A percentile compares a stretch with the other conserved stretches of the same genome.
phyloP scores from a whole-genome alignment of 192 early-diverging fungal species.

The Linderina pennispora region DNA sequence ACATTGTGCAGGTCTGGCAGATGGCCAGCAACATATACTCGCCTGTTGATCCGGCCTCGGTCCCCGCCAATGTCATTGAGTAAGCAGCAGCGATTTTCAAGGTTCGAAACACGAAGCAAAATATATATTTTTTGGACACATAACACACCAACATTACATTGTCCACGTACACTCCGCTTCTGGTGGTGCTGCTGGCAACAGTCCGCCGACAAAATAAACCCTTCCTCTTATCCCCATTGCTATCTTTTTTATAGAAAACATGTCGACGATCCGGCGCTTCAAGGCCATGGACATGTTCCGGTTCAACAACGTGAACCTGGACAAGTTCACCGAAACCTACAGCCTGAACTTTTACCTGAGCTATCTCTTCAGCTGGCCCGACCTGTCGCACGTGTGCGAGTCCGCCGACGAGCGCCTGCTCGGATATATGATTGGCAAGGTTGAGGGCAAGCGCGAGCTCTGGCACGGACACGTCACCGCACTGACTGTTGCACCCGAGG shows the following conservation, averaged over 20 bases:
- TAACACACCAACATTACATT: too few species aligned
- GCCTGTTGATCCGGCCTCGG: constrained; percentile 25
- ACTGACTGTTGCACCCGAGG: constrained; percentile 93
- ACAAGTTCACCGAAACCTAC: constrained; percentile 94
- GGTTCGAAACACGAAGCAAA: too few species aligned
- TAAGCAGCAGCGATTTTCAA: too few species aligned
- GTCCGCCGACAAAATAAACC: too few species aligned
- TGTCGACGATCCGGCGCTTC: constrained; percentile 54
- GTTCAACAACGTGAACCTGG: constrained; percentile 95
- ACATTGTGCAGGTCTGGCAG: constrained; percentile 98
- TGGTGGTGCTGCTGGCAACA: too few species aligned
- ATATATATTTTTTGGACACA: too few species aligned
- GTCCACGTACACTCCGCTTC: too few species aligned
- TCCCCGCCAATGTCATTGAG: constrained; percentile 28
- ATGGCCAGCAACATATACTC: constrained; percentile 70
- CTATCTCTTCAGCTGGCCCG: constrained; percentile 92
- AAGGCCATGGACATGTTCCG: constrained; percentile 88
- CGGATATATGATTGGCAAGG: constrained; percentile 94
- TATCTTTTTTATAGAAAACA: too few species aligned
- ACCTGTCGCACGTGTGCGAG: constrained; percentile 82
- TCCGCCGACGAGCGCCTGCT: constrained; percentile 63
- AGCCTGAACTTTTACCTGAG: constrained; percentile 89
- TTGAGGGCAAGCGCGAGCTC: constrained; percentile 77
- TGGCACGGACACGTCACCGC: constrained; percentile 99
- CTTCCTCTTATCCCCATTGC: too few species aligned